phyloP scores from a whole-genome alignment of 2,329 filamentous ascomycete genomes.

The Hortaea werneckii region DNA sequence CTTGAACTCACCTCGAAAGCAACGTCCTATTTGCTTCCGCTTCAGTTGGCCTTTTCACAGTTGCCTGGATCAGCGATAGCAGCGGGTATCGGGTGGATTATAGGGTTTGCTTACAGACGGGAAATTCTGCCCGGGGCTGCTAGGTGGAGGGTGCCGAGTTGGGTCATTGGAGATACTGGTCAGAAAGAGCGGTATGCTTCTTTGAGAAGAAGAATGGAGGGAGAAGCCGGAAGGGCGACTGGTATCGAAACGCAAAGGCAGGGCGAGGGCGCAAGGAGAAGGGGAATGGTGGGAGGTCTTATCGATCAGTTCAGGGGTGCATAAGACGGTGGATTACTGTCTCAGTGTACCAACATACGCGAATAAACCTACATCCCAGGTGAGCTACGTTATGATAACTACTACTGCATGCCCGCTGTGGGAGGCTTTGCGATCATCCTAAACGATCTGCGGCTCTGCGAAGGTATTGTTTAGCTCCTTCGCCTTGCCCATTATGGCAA shows the following conservation, averaged over 20 bases:
- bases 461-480: too few relatives aligned
- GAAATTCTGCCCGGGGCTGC: slow-evolving; percentile 64
- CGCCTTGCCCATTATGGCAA: too few relatives aligned
- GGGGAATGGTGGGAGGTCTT: slow-evolving; percentile 37
- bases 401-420: too few relatives aligned
- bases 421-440: too few relatives aligned
- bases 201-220: slow-evolving; percentile 42
- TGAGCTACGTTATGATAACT: too few relatives aligned
- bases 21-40: slow-evolving; percentile 71
- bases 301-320: slow-evolving; percentile 37
- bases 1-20: slow-evolving; percentile 84
- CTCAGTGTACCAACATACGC: too few relatives aligned
- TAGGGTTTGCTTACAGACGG: slow-evolving; percentile 77
- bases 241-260: slow-evolving; percentile 28
- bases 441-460: too few relatives aligned
- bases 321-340: background rate
- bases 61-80: slow-evolving; percentile 73
- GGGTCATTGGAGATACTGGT: slow-evolving; percentile 61
- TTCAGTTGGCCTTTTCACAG: slow-evolving; percentile 81
- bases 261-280: slow-evolving; percentile 25
- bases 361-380: too few relatives aligned
- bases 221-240: slow-evolving; percentile 33
- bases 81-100: slow-evolving; percentile 70
- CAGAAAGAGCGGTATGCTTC: slow-evolving; percentile 38
- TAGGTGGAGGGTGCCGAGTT: slow-evolving; percentile 72